Evolutionary conservation across 352 stramenopile species (phyloP), one percentile per base, ranked within the genome.

Genomic region (Globisporangium ultimum): DNA sequence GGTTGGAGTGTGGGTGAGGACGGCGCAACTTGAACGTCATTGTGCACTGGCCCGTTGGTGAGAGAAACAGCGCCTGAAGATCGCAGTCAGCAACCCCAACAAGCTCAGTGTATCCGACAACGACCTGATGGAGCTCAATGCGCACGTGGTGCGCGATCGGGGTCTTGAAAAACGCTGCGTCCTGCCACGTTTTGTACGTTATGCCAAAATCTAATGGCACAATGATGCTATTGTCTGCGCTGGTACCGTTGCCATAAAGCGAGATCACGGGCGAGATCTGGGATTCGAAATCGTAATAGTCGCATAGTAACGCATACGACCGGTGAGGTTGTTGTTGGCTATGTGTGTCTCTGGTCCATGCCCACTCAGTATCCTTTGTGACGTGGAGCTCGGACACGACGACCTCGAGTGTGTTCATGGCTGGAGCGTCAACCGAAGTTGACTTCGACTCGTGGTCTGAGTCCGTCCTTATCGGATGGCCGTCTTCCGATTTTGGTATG

Each of bases 241-340:
- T 36, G 18, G 6, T 13, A 22, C n/a, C 17, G 4, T 24, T 24
- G 15, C 17, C 14, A 18, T 12, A 24, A 7, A 61, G 40, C 14
- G 55, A 28, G 36, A 71, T 60, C 38, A 74, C 50, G 11, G 68
- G 69, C 2, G 72, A 80, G 17, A 64, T 14, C 40, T 80, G 72
- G 1, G 68, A 63, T 43, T 80, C 72, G 53, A 76, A 80, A 43
- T 80, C 72, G 20, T 66, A 78, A 22, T 71, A 80, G 58, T 80
- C 72, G 60, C 69, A 78, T 2, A 76, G 60, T 7, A 80, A 6
- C 2, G 70, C 52, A 18, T 67, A 57, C 0, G 48, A 54, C 20
- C 15, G 40, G 40, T 45, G 40, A 15, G 13, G 12, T 36, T 45
- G 40, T 12, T 57, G 51, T 24, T 56, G 32, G 0, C n/a, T 3